Base-by-base conservation (phyloP, 768 basidiomycete species). In the Lentinula aciculospora region DNA sequence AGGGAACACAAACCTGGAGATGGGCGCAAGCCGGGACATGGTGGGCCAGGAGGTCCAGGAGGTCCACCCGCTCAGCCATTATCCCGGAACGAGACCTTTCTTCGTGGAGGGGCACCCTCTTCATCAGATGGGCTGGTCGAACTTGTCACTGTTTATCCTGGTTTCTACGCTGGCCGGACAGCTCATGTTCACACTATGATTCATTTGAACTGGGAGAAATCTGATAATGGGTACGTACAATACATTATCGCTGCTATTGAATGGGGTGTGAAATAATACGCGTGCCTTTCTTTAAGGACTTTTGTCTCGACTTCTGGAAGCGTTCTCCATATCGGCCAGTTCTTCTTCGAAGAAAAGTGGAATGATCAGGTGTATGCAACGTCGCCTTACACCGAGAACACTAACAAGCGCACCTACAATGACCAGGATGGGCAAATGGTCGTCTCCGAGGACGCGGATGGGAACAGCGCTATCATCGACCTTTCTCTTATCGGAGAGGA, bases 321-420 rank as follows among this genome's bases (percentile, higher is more conserved):
- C 9, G 55, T 73, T 40, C 61, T 65, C 34, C 72, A 73, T 57
- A 65, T 71, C 28, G 74, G 72, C 3, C 72, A 72, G 58, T 65
- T 73, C 60, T 74, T 73, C 67, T 73, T 74, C 50, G 63, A 67
- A 39, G 72, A 72, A 50, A 61, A 56, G 3, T 67, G 69, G 64
- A 69, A 67, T 50, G 63, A 68, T 42, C 54, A 62, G 37, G 68
- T 73, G 29, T 64, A 64, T 54, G 62, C 62, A 6, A 63, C 62
- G 9, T 40, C 61, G 10, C 65, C 67, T 19, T 74, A 74, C 61
- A 66, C 54, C 50, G 55, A 53, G 50, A 71, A 66, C 58, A 69
- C 57, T 3, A 64, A 70, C 27, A 58, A 51, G 2, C 61, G 71
- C 27, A 67, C 67, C 3, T 40, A 62, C 53, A 73, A 74, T 58